Conservation (phyloP, 305 asterid species). For the Fraxinus paxiana region DNA sequence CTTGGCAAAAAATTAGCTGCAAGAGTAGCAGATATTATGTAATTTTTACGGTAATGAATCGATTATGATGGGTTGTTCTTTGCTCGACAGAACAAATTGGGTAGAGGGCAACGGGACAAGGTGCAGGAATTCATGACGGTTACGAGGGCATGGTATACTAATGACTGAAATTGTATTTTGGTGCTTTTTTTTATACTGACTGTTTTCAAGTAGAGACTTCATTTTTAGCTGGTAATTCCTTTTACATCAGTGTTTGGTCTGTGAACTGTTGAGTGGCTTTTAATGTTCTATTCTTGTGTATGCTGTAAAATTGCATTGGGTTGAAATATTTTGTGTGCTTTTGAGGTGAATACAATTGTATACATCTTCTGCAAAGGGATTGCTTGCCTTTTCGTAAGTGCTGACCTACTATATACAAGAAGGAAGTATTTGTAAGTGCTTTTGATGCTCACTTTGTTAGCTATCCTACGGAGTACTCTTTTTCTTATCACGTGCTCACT, state of each 20-base stretch:
- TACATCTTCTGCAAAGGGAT: neutral
- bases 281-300: neutral
- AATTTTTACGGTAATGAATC: neutral
- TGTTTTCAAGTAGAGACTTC: neutral
- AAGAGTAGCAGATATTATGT: neutral
- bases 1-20: neutral
- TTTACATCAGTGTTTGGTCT: neutral
- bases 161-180: neutral
- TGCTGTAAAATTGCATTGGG: neutral
- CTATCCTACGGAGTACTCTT: neutral
- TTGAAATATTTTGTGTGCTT: neutral
- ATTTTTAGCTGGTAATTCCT: neutral
- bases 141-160: constrained; percentile 38
- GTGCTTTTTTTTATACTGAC: neutral
- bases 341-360: neutral
- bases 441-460: neutral
- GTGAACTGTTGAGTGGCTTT: neutral
- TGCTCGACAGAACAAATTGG: constrained; percentile 36
- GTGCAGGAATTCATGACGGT: constrained; percentile 44
- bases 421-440: neutral
- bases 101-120: constrained; percentile 41
- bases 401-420: neutral
- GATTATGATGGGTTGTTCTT: neutral
- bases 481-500: neutral
- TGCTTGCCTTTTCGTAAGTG: neutral